Conservation (phyloP, 768 basidiomycete genomes). For the Russula olivacea region DNA sequence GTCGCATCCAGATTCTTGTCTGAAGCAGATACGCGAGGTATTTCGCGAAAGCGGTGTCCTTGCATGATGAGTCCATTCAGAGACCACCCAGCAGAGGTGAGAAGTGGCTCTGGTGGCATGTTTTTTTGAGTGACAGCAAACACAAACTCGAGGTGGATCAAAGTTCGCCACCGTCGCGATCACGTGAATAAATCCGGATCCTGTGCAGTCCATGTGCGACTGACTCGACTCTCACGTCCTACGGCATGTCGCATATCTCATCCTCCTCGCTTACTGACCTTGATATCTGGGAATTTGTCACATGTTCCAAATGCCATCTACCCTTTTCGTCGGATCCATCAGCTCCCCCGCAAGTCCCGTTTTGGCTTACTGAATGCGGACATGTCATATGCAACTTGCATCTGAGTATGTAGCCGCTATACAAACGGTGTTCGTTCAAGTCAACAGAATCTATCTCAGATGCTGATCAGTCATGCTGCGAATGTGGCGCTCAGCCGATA, state of each 20-base stretch:
- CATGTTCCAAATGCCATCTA: slow-evolving; percentile 64
- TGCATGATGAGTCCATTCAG: slow-evolving; percentile 36
- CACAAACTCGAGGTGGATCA: not conserved
- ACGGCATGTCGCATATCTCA: slow-evolving; percentile 36
- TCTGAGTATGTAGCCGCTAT: slow-evolving; percentile 49
- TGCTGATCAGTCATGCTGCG: slow-evolving; percentile 66
- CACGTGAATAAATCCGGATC: not conserved
- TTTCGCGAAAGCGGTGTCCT: slow-evolving; percentile 39
- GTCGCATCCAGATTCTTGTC: slow-evolving; percentile 25
- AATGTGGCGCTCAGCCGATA: slow-evolving; percentile 57
- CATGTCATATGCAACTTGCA: slow-evolving; percentile 83
- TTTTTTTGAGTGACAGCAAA: not conserved
- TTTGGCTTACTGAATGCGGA: slow-evolving; percentile 87
- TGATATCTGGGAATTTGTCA: slow-evolving; percentile 33
- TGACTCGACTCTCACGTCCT: not conserved
- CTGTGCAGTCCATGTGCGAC: too few species aligned
- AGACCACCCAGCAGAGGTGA: slow-evolving; percentile 42
- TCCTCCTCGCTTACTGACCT: slow-evolving; percentile 21
- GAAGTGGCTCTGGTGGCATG: slow-evolving; percentile 6
- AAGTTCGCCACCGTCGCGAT: not conserved
- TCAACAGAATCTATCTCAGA: slow-evolving; percentile 37
- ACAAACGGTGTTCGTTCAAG: not conserved
- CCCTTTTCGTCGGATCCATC: slow-evolving; percentile 50
- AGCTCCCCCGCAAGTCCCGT: slow-evolving; percentile 55
- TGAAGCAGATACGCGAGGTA: slow-evolving; percentile 37